Conservation (phyloP, 352 stramenopile genomes). For the Poterioochromonas sp. region DNA sequence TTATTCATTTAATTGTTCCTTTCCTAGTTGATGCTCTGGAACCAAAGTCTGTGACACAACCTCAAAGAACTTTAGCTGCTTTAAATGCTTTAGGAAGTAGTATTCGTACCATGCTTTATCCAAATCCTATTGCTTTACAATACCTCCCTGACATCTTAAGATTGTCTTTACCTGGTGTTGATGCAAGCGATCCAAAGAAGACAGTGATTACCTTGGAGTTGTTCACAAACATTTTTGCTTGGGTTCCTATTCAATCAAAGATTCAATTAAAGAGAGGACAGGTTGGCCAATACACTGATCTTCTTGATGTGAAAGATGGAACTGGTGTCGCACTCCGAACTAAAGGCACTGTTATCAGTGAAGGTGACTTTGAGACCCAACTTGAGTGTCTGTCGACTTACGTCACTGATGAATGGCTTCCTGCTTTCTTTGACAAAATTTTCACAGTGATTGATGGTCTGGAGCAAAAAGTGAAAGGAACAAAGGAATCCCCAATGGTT, state of each 20-base stretch:
- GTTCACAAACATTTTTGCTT: conserved; percentile 56
- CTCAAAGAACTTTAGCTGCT: conserved; percentile 54
- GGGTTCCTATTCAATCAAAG: conserved; percentile 49
- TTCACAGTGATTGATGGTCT: neutral
- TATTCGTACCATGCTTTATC: conserved; percentile 49
- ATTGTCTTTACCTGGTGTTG: conserved; percentile 57
- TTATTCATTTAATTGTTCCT: conserved; percentile 53
- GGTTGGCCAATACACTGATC: neutral
- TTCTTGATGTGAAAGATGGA: neutral
- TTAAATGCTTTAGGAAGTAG: conserved; percentile 49
- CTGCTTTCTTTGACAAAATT: neutral
- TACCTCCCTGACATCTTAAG: conserved; percentile 55
- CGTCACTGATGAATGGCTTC: neutral
- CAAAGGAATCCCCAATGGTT: neutral
- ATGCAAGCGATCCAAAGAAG: conserved; percentile 63
- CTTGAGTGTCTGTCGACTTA: neutral
- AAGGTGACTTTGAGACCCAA: neutral
- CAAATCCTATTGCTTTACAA: conserved; percentile 47
- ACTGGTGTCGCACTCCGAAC: neutral
- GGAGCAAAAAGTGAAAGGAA: conserved; percentile 15
- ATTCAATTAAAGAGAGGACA: neutral
- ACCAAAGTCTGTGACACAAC: conserved; percentile 52
- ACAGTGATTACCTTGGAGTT: conserved; percentile 56
- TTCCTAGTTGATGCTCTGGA: conserved; percentile 55
- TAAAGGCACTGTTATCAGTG: neutral